phyloP scores from a whole-genome alignment of 2,329 filamentous ascomycete genomes.

The Orbilia ellipsospora region DNA sequence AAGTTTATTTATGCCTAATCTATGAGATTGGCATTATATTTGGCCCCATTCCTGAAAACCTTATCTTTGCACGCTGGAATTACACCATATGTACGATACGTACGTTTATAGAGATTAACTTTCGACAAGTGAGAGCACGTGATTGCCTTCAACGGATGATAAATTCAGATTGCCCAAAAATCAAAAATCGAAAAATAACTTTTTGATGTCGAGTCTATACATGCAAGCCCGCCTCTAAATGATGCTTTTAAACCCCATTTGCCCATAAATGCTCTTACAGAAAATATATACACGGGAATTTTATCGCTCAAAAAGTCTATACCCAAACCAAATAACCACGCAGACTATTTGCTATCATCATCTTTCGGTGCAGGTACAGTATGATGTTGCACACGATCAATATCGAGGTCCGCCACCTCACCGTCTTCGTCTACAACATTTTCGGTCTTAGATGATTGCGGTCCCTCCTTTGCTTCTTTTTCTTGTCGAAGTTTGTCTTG shows the following conservation, averaged over 20 bases:
- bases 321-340: not conserved
- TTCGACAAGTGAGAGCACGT: no score
- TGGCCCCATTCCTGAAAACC: no score
- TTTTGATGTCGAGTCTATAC: not conserved
- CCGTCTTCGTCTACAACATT: not conserved
- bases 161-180: no score
- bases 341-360: constrained; percentile 10
- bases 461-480: constrained; percentile 6
- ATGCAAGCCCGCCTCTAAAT: not conserved
- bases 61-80: no score
- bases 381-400: constrained; percentile 23
- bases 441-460: not conserved
- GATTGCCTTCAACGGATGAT: no score
- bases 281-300: no score
- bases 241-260: not conserved
- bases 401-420: constrained; percentile 29
- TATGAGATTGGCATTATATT: no score
- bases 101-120: no score
- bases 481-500: constrained; percentile 47
- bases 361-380: constrained; percentile 6
- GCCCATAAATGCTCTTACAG: not conserved
- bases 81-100: no score
- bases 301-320: no score
- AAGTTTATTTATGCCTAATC: no score
- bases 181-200: no score